Evolutionary conservation across 768 basidiomycete species (phyloP).

Genomic region (Infundibulicybe gibba): DNA sequence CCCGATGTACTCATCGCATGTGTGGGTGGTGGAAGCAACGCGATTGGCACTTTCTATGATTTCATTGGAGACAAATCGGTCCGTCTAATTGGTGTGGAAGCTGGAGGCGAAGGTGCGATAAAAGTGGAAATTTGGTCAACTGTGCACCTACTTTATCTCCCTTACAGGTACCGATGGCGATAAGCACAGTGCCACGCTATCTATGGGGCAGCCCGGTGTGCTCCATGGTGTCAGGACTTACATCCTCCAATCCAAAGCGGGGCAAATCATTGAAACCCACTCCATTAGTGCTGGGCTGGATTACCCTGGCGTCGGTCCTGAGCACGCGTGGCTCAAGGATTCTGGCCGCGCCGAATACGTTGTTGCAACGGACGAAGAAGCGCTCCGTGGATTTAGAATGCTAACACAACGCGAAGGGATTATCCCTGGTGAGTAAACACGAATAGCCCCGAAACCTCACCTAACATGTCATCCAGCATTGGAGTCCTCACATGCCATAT

Average conservation of each 20-base stretch:
- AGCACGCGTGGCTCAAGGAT: conserved; percentile 97
- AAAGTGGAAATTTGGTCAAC: conserved; percentile 1
- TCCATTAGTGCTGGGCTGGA: conserved; percentile 95
- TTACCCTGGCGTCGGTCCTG: conserved; percentile 97
- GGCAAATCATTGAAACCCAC: conserved; percentile 97
- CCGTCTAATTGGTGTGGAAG: conserved; percentile 90
- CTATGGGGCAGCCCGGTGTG: conserved; percentile 89
- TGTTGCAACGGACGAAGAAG: conserved; percentile 91
- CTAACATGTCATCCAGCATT: conserved; percentile 52
- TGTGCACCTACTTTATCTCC: not conserved
- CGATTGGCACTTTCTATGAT: conserved; percentile 96
- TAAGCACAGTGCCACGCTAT: conserved; percentile 89
- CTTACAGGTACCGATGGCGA: conserved; percentile 72
- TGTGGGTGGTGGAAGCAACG: conserved; percentile 96
- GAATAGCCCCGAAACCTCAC: not conserved
- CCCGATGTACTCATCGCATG: conserved; percentile 96
- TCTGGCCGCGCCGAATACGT: conserved; percentile 91
- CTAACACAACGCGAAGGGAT: conserved; percentile 94
- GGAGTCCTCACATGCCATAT: conserved; percentile 95
- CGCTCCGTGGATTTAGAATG: conserved; percentile 87
- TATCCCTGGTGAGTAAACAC: conserved; percentile 74
- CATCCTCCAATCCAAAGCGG: conserved; percentile 81
- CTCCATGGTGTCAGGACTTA: conserved; percentile 96
- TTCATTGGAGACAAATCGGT: conserved; percentile 90
- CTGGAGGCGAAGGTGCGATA: conserved; percentile 85